Evolutionary conservation across 306 rosid genomes (phyloP).

Genomic region (Ammopiptanthus mongolicus): DNA sequence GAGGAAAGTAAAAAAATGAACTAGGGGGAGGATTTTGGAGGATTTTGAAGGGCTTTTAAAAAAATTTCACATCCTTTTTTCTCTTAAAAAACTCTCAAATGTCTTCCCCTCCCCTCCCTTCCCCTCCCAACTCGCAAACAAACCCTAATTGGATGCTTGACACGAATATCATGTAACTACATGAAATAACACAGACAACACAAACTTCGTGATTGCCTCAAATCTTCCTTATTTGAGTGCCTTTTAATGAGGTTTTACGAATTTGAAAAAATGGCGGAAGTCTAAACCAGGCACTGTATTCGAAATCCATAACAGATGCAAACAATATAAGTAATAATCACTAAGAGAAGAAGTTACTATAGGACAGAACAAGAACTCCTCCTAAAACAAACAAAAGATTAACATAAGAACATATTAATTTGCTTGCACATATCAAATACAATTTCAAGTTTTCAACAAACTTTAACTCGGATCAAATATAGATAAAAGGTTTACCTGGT

Average conservation of each 20-base stretch:
- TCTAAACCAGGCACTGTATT: background rate
- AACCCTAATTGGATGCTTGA: background rate
- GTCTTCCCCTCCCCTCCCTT: no score
- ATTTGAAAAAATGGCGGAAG: no score
- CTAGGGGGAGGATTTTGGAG: no score
- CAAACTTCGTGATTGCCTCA: background rate
- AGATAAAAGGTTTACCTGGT: constrained; percentile 58
- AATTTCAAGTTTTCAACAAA: constrained; percentile 16
- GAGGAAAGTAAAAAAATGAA: no score
- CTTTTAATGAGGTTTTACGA: background rate
- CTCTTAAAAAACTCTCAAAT: no score
- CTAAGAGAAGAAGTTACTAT: background rate
- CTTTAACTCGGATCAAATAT: constrained; percentile 14
- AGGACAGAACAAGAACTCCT: background rate
- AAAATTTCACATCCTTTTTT: no score
- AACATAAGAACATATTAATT: background rate
- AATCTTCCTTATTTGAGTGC: background rate
- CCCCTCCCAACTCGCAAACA: no score
- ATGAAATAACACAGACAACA: background rate
- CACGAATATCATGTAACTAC: background rate
- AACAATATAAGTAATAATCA: background rate
- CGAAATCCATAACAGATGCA: background rate
- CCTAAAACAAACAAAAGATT: background rate
- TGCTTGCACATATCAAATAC: background rate
- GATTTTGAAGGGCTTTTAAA: no score